phyloP scores from a whole-genome alignment of 2,329 filamentous ascomycete genomes.

The Exophiala spinifera region DNA sequence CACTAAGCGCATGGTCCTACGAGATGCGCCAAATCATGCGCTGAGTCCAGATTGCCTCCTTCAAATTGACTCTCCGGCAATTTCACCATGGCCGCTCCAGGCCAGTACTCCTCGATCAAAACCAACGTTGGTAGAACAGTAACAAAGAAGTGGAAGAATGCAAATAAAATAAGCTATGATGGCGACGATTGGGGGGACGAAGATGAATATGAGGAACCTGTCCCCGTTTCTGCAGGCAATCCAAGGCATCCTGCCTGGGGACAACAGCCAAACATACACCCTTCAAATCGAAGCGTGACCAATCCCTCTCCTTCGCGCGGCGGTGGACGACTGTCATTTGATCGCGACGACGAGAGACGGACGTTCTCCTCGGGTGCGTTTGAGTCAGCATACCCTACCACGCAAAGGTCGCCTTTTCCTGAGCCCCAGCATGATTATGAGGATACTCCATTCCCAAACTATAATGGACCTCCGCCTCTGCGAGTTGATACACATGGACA shows the following conservation, averaged over 20 bases:
- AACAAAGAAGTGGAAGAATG: conserved; percentile 93
- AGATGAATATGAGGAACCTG: conserved; percentile 53
- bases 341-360: conserved; percentile 28
- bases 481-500: conserved; percentile 23
- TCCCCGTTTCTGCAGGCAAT: conserved; percentile 29
- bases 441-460: conserved; percentile 3
- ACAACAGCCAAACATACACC: conserved; percentile 13
- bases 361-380: conserved; percentile 22
- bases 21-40: not conserved
- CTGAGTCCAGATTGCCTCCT: not conserved
- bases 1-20: not conserved
- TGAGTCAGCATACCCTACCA: conserved; percentile 25
- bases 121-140: conserved; percentile 85
- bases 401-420: conserved; percentile 23
- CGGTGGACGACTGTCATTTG: conserved; percentile 22
- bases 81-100: conserved; percentile 16
- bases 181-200: conserved; percentile 87
- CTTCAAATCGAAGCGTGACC: conserved; percentile 35
- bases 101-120: conserved; percentile 59
- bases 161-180: conserved; percentile 80
- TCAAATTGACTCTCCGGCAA: not conserved
- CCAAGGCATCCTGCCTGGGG: conserved; percentile 13
- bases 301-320: conserved; percentile 36
- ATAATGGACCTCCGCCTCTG: conserved; percentile 19
- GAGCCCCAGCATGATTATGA: conserved; percentile 23